Evolutionary conservation across 306 rosid species (phyloP).

Genomic region (Castanea sativa): DNA sequence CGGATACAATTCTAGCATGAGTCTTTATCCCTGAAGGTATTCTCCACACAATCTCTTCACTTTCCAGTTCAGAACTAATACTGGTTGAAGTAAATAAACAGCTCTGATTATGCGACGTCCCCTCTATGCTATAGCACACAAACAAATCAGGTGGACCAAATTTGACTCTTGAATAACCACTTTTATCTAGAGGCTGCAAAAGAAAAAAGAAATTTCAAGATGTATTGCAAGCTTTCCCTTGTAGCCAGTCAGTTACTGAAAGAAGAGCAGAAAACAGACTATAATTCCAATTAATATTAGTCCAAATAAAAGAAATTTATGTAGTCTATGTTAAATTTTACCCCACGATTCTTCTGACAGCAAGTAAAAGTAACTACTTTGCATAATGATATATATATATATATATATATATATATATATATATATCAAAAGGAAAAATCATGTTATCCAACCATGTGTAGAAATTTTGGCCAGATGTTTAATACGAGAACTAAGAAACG

Average conservation of each 20-base stretch:
- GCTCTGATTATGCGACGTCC: slow-evolving; percentile 25
- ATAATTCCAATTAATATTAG: not conserved
- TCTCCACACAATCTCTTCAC: slow-evolving; percentile 53
- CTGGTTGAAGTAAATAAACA: slow-evolving; percentile 41
- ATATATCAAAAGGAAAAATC: not conserved
- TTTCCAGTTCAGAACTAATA: slow-evolving; percentile 22
- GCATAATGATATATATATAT: not conserved
- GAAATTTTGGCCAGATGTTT: not conserved
- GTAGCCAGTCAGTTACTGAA: not conserved
- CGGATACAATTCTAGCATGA: slow-evolving; percentile 51
- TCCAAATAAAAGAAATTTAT: not conserved
- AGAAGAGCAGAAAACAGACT: not conserved
- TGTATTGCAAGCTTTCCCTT: not conserved
- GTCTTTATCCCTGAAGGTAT: slow-evolving; percentile 63
- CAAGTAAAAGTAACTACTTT: not conserved
- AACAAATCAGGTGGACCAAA: slow-evolving; percentile 61
- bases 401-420: no score
- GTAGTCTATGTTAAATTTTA: not conserved
- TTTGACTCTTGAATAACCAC: slow-evolving; percentile 62
- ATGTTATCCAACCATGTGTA: not conserved
- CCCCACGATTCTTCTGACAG: not conserved
- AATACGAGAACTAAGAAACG: not conserved
- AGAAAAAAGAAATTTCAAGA: not conserved
- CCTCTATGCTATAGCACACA: slow-evolving; percentile 47
- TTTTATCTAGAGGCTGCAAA: slow-evolving; percentile 67